These are phyloP conservation scores for Aspergillus oerlinghausenensis DNA, from an alignment of 2,329 filamentous ascomycete genomes.

Conservation along the genomic window DNA sequence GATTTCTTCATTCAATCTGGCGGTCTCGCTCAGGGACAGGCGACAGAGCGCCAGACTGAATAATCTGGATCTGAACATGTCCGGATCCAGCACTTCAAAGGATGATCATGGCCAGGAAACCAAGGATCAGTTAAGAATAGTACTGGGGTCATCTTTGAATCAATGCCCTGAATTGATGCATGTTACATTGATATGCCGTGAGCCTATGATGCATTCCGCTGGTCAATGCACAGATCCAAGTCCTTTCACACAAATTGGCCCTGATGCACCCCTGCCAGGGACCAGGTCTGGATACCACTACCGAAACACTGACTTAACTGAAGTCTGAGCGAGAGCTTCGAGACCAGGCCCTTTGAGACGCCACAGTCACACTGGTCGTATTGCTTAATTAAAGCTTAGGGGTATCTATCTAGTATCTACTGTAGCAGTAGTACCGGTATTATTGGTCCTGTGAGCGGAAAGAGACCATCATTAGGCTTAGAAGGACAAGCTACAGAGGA, in stretches of 20 bases:
- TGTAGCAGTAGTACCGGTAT: background rate
- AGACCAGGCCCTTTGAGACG: background rate
- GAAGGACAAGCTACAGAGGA: background rate
- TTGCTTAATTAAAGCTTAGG: conserved; percentile 21
- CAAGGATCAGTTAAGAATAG: background rate
- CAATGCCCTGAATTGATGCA: no score
- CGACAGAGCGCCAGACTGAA: background rate
- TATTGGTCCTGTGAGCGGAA: background rate
- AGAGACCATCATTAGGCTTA: background rate
- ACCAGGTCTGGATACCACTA: background rate
- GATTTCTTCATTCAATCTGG: background rate
- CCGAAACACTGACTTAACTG: background rate
- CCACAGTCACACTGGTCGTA: conserved; percentile 10
- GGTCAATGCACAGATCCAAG: background rate
- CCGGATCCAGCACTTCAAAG: background rate
- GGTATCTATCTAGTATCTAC: background rate
- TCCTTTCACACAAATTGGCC: background rate
- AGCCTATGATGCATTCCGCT: no score
- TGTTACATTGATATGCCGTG: no score
- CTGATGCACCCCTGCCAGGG: background rate
- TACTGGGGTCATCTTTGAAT: background rate
- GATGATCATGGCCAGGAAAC: background rate
- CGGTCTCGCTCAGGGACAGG: background rate
- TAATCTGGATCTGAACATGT: background rate
- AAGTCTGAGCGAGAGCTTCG: conserved; percentile 3